These are phyloP conservation scores for Dujonia santamariae DNA, from an alignment of 1,139 yeast species.

Conservation along the genomic window DNA sequence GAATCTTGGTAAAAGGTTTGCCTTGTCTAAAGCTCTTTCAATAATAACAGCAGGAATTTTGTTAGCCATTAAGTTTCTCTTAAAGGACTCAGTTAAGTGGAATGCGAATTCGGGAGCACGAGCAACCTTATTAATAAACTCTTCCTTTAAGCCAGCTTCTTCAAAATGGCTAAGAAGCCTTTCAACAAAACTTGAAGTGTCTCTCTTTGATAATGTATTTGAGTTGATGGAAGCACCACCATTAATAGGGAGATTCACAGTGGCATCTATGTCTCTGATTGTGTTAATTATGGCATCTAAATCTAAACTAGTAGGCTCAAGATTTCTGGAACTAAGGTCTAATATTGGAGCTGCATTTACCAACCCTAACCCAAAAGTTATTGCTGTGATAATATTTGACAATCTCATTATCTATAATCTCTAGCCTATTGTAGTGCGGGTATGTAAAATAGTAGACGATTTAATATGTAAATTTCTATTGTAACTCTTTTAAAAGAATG, in stretches of 20 bases:
- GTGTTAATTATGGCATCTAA: constrained; percentile 5
- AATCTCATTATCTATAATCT: constrained; percentile 9
- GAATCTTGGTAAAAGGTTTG: constrained; percentile 18
- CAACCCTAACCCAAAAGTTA: constrained; percentile 4
- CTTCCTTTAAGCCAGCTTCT: constrained; percentile 14
- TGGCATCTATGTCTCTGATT: constrained; percentile 1
- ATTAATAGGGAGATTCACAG: not conserved
- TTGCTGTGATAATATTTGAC: constrained; percentile 4
- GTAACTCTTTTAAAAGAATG: no score
- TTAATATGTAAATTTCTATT: no score
- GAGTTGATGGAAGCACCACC: constrained; percentile 1
- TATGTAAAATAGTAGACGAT: no score
- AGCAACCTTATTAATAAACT: constrained; percentile 16
- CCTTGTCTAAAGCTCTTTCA: constrained; percentile 15
- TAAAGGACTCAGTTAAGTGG: constrained; percentile 13
- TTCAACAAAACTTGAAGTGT: constrained; percentile 1
- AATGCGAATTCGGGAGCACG: constrained; percentile 14
- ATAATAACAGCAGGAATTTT: constrained; percentile 18
- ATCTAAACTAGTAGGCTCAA: constrained; percentile 5
- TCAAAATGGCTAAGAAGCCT: constrained; percentile 3
- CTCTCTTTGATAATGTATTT: constrained; percentile 2
- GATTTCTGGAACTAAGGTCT: constrained; percentile 2
- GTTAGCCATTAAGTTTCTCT: constrained; percentile 15
- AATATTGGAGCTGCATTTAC: constrained; percentile 8
- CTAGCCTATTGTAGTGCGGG: no score